phyloP scores from a whole-genome alignment of 2,329 filamentous ascomycete genomes.

The Monosporascus sp. region DNA sequence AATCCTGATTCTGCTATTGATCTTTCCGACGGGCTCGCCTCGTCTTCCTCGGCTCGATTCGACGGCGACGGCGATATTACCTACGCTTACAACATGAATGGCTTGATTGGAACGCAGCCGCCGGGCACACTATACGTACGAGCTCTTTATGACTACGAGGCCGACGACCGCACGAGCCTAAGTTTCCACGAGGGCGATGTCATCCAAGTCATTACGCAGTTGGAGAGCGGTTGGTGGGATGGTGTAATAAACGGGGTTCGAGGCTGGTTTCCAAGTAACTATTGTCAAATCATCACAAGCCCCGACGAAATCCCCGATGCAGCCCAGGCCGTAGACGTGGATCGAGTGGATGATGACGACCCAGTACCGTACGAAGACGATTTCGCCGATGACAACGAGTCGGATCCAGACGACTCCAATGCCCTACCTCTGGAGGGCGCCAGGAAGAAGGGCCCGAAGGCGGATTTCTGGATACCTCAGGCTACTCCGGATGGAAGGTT shows the following conservation, averaged over 20 bases:
- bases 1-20: conserved; percentile 26
- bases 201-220: conserved; percentile 96
- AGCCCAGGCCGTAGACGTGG: conserved; percentile 48
- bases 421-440: conserved; percentile 66
- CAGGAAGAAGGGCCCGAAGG: conserved; percentile 49
- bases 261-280: conserved; percentile 99
- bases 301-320: conserved; percentile 67
- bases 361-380: conserved; percentile 63
- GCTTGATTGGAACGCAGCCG: conserved; percentile 54
- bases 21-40: conserved; percentile 16
- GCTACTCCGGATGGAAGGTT: conserved; percentile 87
- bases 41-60: conserved; percentile 27
- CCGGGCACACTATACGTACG: conserved; percentile 81
- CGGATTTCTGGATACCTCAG: conserved; percentile 98
- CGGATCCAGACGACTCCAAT: conserved; percentile 54
- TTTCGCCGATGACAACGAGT: conserved; percentile 62
- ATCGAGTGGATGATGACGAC: conserved; percentile 58
- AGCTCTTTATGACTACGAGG: conserved; percentile 95
- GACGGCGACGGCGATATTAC: conserved; percentile 28
- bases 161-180: conserved; percentile 92
- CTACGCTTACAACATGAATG: conserved; percentile 49
- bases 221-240: conserved; percentile 99
- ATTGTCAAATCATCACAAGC: conserved; percentile 81
- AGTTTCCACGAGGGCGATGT: conserved; percentile 97
- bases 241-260: conserved; percentile 94